Evolutionary conservation across 495 filamentous ascomycete species (phyloP).

Genomic region (Aspergillus conjunctus): DNA sequence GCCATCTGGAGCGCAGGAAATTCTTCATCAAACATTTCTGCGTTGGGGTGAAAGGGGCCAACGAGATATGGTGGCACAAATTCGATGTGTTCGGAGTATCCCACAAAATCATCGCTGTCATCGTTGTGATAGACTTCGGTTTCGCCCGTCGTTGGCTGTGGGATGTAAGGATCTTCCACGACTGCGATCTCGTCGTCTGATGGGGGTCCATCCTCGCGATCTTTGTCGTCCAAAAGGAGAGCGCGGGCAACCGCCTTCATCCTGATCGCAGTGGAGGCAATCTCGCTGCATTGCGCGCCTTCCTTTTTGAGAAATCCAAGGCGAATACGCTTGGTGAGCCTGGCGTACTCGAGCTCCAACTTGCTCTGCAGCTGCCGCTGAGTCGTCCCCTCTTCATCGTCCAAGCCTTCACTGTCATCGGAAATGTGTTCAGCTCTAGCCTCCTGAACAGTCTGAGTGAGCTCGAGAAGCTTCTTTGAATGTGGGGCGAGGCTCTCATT

Average conservation of each 20-base stretch:
- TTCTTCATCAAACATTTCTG: constrained; percentile 20
- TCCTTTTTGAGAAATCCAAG: constrained; percentile 31
- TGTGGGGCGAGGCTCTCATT: constrained; percentile 27
- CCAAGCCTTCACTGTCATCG: constrained; percentile 1
- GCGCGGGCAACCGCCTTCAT: constrained; percentile 38
- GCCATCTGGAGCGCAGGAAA: constrained; percentile 22
- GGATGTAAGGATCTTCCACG: constrained; percentile 9
- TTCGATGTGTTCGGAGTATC: constrained; percentile 14
- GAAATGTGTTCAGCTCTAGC: constrained; percentile 16
- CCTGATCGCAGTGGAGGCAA: constrained; percentile 36
- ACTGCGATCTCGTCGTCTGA: constrained; percentile 6
- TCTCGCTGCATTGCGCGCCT: constrained; percentile 33
- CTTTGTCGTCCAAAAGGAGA: constrained; percentile 31
- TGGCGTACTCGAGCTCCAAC: constrained; percentile 21
- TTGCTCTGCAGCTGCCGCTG: constrained; percentile 29
- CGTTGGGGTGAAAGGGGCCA: constrained; percentile 24
- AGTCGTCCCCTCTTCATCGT: constrained; percentile 12
- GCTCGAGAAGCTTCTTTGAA: constrained; percentile 53
- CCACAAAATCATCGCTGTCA: constrained; percentile 1
- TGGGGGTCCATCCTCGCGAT: constrained; percentile 15
- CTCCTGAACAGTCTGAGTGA: constrained; percentile 47
- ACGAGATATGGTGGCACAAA: neutral
- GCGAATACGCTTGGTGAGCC: constrained; percentile 29
- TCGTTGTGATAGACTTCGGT: neutral
- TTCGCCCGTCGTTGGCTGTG: neutral